These are phyloP conservation scores for Cinnamomum micranthum DNA, from an alignment of 164 flowering plant genomes.

Conservation along the genomic window DNA sequence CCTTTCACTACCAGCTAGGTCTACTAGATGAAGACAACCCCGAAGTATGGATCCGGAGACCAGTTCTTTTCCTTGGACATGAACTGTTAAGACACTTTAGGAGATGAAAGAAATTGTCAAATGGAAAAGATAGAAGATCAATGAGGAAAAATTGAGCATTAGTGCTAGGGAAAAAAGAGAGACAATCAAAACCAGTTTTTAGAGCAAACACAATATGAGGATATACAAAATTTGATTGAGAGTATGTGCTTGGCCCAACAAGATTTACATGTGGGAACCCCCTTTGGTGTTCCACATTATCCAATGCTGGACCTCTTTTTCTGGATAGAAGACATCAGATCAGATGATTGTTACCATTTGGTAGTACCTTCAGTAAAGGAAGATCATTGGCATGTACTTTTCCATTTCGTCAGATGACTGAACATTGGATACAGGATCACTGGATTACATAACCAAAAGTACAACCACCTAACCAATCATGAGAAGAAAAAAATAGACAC, in stretches of 20 bases:
- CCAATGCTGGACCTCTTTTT: not conserved
- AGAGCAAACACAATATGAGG: not conserved
- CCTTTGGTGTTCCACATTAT: not conserved
- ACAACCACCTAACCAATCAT: too few species aligned
- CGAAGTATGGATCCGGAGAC: conserved; percentile 57
- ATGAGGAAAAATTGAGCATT: not conserved
- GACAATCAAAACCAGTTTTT: too few species aligned
- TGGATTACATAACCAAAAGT: too few species aligned
- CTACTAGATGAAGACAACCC: conserved; percentile 88
- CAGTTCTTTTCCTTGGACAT: conserved; percentile 77
- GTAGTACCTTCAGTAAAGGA: too few species aligned
- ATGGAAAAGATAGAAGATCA: not conserved
- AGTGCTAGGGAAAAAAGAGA: too few species aligned
- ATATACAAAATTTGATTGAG: not conserved
- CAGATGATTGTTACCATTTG: too few species aligned
- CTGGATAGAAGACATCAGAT: not conserved
- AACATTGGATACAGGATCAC: too few species aligned
- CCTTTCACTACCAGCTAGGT: conserved; percentile 95
- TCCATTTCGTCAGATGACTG: too few species aligned
- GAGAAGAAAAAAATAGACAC: too few species aligned
- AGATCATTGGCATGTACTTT: too few species aligned
- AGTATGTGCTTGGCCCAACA: not conserved
- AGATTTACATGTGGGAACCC: not conserved
- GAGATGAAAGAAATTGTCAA: conserved; percentile 1
- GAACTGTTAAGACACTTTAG: conserved; percentile 76